phyloP scores from a whole-genome alignment of 108 stramenopile genomes.

The Skeletonema menzelii region DNA sequence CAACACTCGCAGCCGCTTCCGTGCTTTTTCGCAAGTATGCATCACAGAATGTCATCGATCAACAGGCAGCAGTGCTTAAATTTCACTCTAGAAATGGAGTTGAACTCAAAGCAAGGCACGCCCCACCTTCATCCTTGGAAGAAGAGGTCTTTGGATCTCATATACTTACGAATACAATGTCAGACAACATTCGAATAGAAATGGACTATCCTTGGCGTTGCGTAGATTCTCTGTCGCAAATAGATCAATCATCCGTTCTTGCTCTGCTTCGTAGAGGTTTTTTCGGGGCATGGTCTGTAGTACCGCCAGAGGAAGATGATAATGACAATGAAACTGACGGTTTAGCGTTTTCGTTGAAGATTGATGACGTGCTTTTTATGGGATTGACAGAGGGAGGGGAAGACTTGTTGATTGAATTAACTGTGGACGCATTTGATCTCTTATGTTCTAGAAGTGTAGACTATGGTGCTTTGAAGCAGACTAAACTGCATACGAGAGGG shows the following conservation, averaged over 20 bases:
- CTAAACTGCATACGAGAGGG: conserved; percentile 68
- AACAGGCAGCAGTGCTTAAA: conserved; percentile 19
- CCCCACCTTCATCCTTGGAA: conserved; percentile 7
- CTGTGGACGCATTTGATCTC: conserved; percentile 55
- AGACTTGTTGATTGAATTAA: conserved; percentile 73
- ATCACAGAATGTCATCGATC: conserved; percentile 44
- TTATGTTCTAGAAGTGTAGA: conserved; percentile 44
- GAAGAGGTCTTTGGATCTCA: neutral
- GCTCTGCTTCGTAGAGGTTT: conserved; percentile 60
- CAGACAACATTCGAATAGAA: conserved; percentile 18
- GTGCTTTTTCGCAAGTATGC: conserved; percentile 57
- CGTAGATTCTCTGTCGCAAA: conserved; percentile 16
- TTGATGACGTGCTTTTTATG: conserved; percentile 48
- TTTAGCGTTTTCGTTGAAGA: conserved; percentile 7
- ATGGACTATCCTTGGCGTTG: conserved; percentile 37
- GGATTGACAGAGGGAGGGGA: conserved; percentile 56
- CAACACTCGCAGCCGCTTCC: conserved; percentile 76
- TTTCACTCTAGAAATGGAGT: conserved; percentile 25
- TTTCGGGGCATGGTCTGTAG: conserved; percentile 21
- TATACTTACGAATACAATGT: neutral
- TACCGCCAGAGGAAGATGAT: conserved; percentile 6
- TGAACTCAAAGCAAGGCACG: conserved; percentile 10
- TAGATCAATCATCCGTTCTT: conserved; percentile 32
- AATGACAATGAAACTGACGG: conserved; percentile 15
- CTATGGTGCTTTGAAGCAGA: conserved; percentile 51